A percentile compares a stretch with the other conserved stretches of the same genome.
phyloP scores from a whole-genome alignment of 2,329 filamentous ascomycete genomes.

The Hirsutella thompsonii region DNA sequence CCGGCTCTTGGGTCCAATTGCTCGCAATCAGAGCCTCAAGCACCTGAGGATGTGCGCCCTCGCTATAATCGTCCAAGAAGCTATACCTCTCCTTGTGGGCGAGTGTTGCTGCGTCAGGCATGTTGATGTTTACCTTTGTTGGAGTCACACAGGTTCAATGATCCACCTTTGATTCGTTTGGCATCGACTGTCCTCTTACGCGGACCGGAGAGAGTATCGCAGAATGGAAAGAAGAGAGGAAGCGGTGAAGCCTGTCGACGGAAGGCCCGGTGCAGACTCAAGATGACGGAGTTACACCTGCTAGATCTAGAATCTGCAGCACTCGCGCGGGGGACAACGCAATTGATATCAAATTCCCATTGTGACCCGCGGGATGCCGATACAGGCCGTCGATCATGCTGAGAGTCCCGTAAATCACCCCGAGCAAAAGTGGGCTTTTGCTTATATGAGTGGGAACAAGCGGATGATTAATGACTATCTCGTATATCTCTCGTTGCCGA shows the following conservation, averaged over 20 bases:
- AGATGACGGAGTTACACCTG: too few relatives aligned
- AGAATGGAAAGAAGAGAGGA: too few relatives aligned
- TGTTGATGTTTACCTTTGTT: background rate
- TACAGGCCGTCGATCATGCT: constrained; percentile 5
- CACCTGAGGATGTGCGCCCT: constrained; percentile 35
- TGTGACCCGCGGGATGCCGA: constrained; percentile 6
- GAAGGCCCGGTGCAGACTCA: too few relatives aligned
- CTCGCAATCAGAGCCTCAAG: constrained; percentile 30
- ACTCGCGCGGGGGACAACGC: background rate
- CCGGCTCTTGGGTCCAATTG: constrained; percentile 30
- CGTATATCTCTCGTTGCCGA: constrained; percentile 1
- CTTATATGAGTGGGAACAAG: too few relatives aligned
- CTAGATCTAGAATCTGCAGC: background rate
- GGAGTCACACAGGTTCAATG: too few relatives aligned
- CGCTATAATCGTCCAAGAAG: constrained; percentile 38
- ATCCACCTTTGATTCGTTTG: too few relatives aligned
- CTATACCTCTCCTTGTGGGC: constrained; percentile 21
- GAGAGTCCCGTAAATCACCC: background rate
- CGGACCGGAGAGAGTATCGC: too few relatives aligned
- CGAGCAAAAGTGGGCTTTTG: background rate
- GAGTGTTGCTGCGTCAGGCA: constrained; percentile 5
- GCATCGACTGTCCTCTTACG: too few relatives aligned
- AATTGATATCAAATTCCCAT: background rate
- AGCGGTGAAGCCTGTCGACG: too few relatives aligned
- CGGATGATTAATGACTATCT: too few relatives aligned